Base-by-base conservation (phyloP, 371 early-diverging fungal species). In the Mucor velutinosus region DNA sequence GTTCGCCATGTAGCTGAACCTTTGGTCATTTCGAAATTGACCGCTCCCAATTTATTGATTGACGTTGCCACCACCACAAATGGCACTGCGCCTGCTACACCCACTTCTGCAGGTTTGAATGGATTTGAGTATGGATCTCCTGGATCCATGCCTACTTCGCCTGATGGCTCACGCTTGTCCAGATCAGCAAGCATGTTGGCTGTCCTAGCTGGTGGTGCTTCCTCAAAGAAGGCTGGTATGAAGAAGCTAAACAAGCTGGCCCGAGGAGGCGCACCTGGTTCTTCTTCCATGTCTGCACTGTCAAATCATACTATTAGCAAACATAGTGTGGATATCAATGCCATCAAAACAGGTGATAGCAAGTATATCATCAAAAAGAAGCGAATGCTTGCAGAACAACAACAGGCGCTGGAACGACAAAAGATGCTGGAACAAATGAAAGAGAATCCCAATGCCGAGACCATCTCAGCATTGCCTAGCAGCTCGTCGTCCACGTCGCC, bases 1-100 rank as follows among this genome's bases (percentile, higher is more conserved):
- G 72, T 80, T 10, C 63, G 72, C 3, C 63, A 65, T 21, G 64
- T 78, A 15, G 79, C 83, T 0, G 73, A 77, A n/a, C 80, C 83
- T 1, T 53, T 79, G 29, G 66, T 74, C 15, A 66, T 80, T 8
- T 75, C 83, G 0, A 83, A 75, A 58, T 43, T 83, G 14, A 80
- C 79, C 6, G 63, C 79, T 47, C 83, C 83, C 0, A 83, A 83
- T 66, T 67, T 83, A 39, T 57, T 76, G 33, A 73, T 77, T 4
- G 83, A 83, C 61, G 70, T 78, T n/a, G 75, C 73, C 15, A 58
- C 68, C 19, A 56, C 62, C 14, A 41, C 57, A 4, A 56, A 23
- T 4, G 49, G 47, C 19, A 63, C 66, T 4, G 47, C 71, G 14
- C 63, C 74, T 33, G 60, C 58, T 3, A 60, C 59, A 21, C 41